Base-by-base conservation (phyloP, 129 eudicot species). In the Flaveria linearis region DNA sequence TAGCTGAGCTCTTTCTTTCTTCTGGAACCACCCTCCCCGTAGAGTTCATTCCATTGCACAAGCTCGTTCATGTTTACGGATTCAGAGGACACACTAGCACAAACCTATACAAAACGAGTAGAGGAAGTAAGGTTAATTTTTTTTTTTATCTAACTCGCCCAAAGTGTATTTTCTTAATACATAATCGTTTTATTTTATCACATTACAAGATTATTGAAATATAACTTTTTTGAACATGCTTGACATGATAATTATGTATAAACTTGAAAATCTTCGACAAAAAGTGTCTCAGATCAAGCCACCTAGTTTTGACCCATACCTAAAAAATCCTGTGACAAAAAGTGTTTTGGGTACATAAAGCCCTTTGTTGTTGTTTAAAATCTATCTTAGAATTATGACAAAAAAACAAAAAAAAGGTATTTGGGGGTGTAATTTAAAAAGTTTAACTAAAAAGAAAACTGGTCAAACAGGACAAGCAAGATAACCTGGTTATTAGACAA, bases 21-120 rank as follows among this genome's bases (percentile, higher is more conserved):
- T 78, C 98, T 83, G 0, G 96, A 92, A 20, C 98, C 98, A 50
- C 98, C 98, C 63, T 92, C 98, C 1, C 98, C 98, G 68, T 92
- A 92, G 10, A 87, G 87, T 51, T 89, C 98, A 46, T 92, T 92
- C 98, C 98, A 92, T 72, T 92, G 91, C 64, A 86, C 78, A 45
- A 92, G 94, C 87, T 88, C 93, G 5, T 85, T 88, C 96, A 92
- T 92, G 83, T 87, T 92, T 56, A 73, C 87, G 9, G 96, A 87
- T 79, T 92, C 98, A 0, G 90, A 84, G 15, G 98, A 87, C 9
- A 90, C 96, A 18, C 98, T 89, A 2, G 98, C 96, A 80, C 96
- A 92, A 67, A 92, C 98, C 98, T 92, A 78, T 55, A 14, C 70
- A 11, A 20, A 50, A 30, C 2, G 2, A 9, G 18, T 43, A 7